phyloP scores from a whole-genome alignment of 1,139 yeast genomes.

The Ogataea hybrid region DNA sequence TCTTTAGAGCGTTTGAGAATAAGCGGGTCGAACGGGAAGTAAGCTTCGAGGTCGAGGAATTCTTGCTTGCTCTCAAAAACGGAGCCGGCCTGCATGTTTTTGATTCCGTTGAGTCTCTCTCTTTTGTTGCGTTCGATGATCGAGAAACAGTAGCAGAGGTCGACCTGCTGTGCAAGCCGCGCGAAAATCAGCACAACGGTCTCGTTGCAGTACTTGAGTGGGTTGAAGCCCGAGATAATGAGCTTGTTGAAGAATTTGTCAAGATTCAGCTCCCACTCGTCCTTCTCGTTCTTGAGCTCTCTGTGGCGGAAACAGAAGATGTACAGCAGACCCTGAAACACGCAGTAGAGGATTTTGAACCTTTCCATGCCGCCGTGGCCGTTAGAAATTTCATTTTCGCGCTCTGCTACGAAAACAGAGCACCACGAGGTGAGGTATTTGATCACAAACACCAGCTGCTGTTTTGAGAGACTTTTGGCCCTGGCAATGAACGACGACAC shows the following conservation, averaged over 20 bases:
- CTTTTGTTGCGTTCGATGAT: conserved; percentile 89
- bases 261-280: conserved; percentile 73
- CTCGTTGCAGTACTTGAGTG: conserved; percentile 88
- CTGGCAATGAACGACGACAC: conserved; percentile 89
- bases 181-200: conserved; percentile 95
- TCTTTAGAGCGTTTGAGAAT: conserved; percentile 62
- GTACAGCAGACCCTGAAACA: conserved; percentile 86
- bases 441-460: conserved; percentile 75
- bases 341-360: conserved; percentile 87
- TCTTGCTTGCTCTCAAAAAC: conserved; percentile 51
- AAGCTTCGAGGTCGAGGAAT: conserved; percentile 83
- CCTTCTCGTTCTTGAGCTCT: conserved; percentile 42
- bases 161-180: conserved; percentile 83
- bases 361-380: conserved; percentile 73
- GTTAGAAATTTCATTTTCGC: conserved; percentile 75
- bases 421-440: conserved; percentile 83
- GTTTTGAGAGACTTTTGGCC: conserved; percentile 67
- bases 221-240: conserved; percentile 86
- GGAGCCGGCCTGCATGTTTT: conserved; percentile 23
- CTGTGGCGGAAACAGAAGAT: conserved; percentile 87
- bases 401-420: conserved; percentile 71
- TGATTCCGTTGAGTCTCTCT: conserved; percentile 43
- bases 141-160: conserved; percentile 90
- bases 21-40: conserved; percentile 94
- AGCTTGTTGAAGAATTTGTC: conserved; percentile 87